Evolutionary conservation across 2,329 filamentous ascomycete species (phyloP).

Genomic region (Pseudocercospora fijiensis): DNA sequence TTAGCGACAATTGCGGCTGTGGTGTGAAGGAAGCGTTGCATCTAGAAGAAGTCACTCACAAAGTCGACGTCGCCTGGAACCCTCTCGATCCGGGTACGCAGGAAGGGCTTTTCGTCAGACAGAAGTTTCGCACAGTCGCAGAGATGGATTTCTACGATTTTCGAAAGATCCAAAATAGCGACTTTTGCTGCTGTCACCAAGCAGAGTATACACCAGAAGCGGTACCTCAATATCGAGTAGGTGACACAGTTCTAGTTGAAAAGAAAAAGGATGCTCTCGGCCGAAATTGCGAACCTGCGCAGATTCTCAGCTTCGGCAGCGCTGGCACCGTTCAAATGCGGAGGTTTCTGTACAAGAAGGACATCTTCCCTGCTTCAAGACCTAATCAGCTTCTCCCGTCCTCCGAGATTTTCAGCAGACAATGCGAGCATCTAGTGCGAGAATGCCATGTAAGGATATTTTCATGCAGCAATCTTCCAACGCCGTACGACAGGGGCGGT

Average conservation of each 20-base stretch:
- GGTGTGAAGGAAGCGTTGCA: conserved; percentile 46
- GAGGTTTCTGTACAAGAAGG: conserved; percentile 13
- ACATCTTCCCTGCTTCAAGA: conserved; percentile 28
- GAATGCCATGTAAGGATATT: conserved; percentile 62
- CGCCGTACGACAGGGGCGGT: conserved; percentile 66
- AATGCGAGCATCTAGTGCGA: conserved; percentile 48
- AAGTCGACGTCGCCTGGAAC: conserved; percentile 59
- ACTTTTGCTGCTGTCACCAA: conserved; percentile 48
- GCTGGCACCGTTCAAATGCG: conserved; percentile 23
- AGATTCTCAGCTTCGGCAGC: conserved; percentile 54
- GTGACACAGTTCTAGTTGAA: conserved; percentile 62
- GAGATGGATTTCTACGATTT: conserved; percentile 56
- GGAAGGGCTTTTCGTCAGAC: conserved; percentile 65
- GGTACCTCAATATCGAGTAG: conserved; percentile 43
- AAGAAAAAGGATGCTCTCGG: conserved; percentile 25
- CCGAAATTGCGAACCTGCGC: conserved; percentile 56
- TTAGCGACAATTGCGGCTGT: conserved; percentile 76
- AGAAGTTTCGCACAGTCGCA: conserved; percentile 60
- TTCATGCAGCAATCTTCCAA: conserved; percentile 49
- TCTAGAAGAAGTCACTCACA: conserved; percentile 57
- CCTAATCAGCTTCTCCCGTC: conserved; percentile 63
- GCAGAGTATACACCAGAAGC: conserved; percentile 17
- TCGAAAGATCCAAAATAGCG: conserved; percentile 54
- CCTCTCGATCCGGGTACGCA: conserved; percentile 49
- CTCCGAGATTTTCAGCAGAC: conserved; percentile 41